phyloP scores from a whole-genome alignment of 2,329 filamentous ascomycete genomes.

The Madurella mycetomatis region DNA sequence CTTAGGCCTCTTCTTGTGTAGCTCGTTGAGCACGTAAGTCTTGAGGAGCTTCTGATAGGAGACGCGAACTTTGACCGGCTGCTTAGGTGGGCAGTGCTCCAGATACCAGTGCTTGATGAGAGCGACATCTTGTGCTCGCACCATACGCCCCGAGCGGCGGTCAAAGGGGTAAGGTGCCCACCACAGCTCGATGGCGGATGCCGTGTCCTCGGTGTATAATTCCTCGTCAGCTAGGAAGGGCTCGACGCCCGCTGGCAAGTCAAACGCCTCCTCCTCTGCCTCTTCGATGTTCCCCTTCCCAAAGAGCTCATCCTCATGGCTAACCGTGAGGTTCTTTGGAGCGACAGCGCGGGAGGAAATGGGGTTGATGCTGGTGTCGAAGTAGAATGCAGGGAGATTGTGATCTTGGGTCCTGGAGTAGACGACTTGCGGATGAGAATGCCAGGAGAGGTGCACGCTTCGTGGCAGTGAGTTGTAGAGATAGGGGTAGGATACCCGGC shows the following conservation, averaged over 20 bases:
- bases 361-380: slow-evolving; percentile 95
- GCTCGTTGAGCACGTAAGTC: slow-evolving; percentile 90
- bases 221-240: slow-evolving; percentile 89
- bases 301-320: slow-evolving; percentile 92
- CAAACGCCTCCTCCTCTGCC: slow-evolving; percentile 76
- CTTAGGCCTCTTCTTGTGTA: slow-evolving; percentile 94
- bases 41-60: slow-evolving; percentile 98
- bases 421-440: slow-evolving; percentile 88
- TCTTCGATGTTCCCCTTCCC: slow-evolving; percentile 71
- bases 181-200: slow-evolving; percentile 89
- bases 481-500: slow-evolving; percentile 88
- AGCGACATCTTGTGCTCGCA: slow-evolving; percentile 93
- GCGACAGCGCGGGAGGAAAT: slow-evolving; percentile 93
- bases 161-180: slow-evolving; percentile 98
- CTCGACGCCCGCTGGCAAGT: slow-evolving; percentile 72
- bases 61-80: slow-evolving; percentile 94
- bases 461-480: slow-evolving; percentile 94
- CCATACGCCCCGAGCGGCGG: slow-evolving; percentile 89
- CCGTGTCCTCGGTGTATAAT: slow-evolving; percentile 81
- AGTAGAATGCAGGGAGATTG: slow-evolving; percentile 91
- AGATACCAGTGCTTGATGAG: slow-evolving; percentile 98
- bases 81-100: slow-evolving; percentile 81
- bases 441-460: slow-evolving; percentile 90
- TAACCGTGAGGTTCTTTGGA: slow-evolving; percentile 86
- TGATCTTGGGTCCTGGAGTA: slow-evolving; percentile 85